Conservation (phyloP, 306 rosid genomes). For the Sophora flavescens region DNA sequence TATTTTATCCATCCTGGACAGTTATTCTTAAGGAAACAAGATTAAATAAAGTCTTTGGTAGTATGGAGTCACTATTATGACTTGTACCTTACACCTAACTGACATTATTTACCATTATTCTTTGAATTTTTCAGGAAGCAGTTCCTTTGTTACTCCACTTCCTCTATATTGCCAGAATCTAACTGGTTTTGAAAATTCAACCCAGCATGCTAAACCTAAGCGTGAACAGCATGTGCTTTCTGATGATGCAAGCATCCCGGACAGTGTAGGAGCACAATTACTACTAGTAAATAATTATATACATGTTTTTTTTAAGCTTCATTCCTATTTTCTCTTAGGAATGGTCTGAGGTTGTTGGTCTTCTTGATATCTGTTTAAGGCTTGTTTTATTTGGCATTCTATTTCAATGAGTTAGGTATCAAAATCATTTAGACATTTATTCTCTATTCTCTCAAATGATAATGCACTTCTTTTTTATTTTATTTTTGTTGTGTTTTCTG, state of each 20-base stretch:
- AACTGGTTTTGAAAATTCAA: constrained; percentile 52
- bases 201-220: constrained; percentile 50
- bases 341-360: constrained; percentile 17
- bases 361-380: constrained; percentile 16
- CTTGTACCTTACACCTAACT: constrained; percentile 10
- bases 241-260: constrained; percentile 52
- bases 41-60: constrained; percentile 1
- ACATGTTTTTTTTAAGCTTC: constrained; percentile 26
- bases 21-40: background rate
- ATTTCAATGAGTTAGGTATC: constrained; percentile 9
- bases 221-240: constrained; percentile 64
- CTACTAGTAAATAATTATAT: constrained; percentile 33
- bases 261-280: constrained; percentile 57
- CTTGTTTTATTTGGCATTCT: constrained; percentile 4
- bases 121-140: constrained; percentile 63
- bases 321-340: background rate
- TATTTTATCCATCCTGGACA: background rate
- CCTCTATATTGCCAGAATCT: constrained; percentile 65
- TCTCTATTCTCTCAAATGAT: background rate
- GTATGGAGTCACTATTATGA: constrained; percentile 4
- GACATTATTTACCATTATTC: constrained; percentile 39
- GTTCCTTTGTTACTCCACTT: constrained; percentile 65
- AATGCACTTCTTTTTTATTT: background rate
- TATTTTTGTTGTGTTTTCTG: background rate
- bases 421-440: constrained; percentile 23